Evolutionary conservation across 495 filamentous ascomycete species (phyloP), one percentile per base, ranked within the genome.

Genomic region (Aspergillus indologenus): DNA sequence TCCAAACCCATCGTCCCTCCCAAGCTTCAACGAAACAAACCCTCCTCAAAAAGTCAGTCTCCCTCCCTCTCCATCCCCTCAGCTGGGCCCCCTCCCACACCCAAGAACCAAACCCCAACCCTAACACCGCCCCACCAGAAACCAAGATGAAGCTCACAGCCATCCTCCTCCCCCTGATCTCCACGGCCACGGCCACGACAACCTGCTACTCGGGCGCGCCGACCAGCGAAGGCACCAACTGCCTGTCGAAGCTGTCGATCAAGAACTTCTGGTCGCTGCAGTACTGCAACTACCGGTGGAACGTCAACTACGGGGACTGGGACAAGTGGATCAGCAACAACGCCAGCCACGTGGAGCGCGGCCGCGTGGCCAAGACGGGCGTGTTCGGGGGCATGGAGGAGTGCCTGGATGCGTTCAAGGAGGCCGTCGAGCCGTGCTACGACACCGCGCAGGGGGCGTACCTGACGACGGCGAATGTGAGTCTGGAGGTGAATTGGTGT

Each of bases 251-350:
- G n/a, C 17, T 24, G 23, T 18, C 23, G 23, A 51, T 51, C 48
- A 51, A 51, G 18, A n/a, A 51, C 48, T 29, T 51, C 48, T 51
- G 29, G 23, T 26, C 21, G 2, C 21, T 51, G 24, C 23, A 31
- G 23, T 51, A 51, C 48, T 51, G 48, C 48, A 31, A 51, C 15
- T 51, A 26, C 48, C 48, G 48, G 23, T 51, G 48, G 48, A 31
- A 51, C 48, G 15, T 31, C 12, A 17, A 18, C 23, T 51, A 51
- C 48, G 48, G 48, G 1, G 48, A 51, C 24, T 51, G 48, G 48
- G 48, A 51, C 48, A 17, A 31, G 15, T 51, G 24, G 23, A 26
- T 29, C 22, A 29, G 17, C 8, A 29, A 31, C 14, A 31, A 51
- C 24, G 48, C 3, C 19, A 51, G 24, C 23, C 8, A 17, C 17